phyloP scores from a whole-genome alignment of 805 yeast genomes.

The Candida cerambycidarum region DNA sequence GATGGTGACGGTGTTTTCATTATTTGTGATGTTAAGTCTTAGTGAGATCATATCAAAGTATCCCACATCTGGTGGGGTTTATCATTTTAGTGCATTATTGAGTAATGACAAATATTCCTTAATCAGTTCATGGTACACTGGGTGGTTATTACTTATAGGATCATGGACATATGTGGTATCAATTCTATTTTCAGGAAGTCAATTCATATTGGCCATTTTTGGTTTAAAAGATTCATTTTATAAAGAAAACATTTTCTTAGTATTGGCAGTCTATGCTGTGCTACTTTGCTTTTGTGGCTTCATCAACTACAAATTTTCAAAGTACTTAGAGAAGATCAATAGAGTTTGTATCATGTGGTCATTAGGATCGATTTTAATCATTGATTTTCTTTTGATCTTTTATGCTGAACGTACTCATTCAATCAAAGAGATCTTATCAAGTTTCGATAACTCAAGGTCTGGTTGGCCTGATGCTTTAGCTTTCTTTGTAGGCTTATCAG shows the following conservation, averaged over 20 bases:
- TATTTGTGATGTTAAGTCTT: slow-evolving; percentile 66
- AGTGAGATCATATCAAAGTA: slow-evolving; percentile 78
- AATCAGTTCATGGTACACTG: slow-evolving; percentile 71
- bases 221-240: slow-evolving; percentile 61
- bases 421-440: slow-evolving; percentile 56
- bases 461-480: slow-evolving; percentile 77
- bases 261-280: slow-evolving; percentile 55
- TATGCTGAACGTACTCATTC: slow-evolving; percentile 61
- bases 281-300: slow-evolving; percentile 61
- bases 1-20: slow-evolving; percentile 59
- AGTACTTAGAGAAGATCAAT: slow-evolving; percentile 61
- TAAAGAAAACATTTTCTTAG: slow-evolving; percentile 54
- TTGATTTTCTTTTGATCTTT: slow-evolving; percentile 60
- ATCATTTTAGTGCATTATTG: slow-evolving; percentile 72
- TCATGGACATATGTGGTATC: slow-evolving; percentile 78
- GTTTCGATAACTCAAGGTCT: slow-evolving; percentile 68
- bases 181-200: slow-evolving; percentile 74
- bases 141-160: slow-evolving; percentile 72
- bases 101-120: slow-evolving; percentile 58
- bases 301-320: slow-evolving; percentile 60
- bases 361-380: slow-evolving; percentile 63
- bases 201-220: slow-evolving; percentile 64
- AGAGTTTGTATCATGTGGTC: slow-evolving; percentile 75
- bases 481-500: slow-evolving; percentile 74
- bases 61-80: slow-evolving; percentile 75